Conservation (phyloP, 2,329 filamentous ascomycete species). For the Colletotrichum limetticola region DNA sequence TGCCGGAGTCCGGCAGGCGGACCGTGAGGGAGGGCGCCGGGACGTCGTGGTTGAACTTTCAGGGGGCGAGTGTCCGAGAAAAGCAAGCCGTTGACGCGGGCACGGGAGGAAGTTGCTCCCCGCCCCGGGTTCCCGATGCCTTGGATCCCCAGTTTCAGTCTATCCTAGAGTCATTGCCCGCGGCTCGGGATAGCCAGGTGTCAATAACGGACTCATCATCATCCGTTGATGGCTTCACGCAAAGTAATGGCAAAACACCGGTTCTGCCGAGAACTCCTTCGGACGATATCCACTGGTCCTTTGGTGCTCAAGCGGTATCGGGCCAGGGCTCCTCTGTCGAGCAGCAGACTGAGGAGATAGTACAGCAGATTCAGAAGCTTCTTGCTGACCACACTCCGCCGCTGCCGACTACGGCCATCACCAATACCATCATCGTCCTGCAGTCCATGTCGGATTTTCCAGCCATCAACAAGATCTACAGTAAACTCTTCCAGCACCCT, state of each 20-base stretch:
- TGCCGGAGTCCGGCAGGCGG: conserved; percentile 64
- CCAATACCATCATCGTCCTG: conserved; percentile 74
- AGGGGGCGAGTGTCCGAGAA: conserved; percentile 62
- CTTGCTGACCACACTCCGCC: conserved; percentile 47
- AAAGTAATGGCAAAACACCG: neutral
- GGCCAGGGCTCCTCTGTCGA: conserved; percentile 47
- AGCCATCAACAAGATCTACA: conserved; percentile 80
- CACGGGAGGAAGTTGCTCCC: conserved; percentile 16
- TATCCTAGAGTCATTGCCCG: conserved; percentile 49
- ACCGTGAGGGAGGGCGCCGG: conserved; percentile 78
- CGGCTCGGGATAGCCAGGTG: neutral
- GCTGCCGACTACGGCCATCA: conserved; percentile 56
- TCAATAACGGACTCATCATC: neutral
- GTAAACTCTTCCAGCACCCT: conserved; percentile 76
- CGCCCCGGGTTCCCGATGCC: conserved; percentile 68
- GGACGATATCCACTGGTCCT: conserved; percentile 49
- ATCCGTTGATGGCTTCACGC: neutral
- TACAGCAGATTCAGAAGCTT: conserved; percentile 54
- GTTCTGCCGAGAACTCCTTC: conserved; percentile 4
- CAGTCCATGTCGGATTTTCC: conserved; percentile 84
- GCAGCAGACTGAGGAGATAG: conserved; percentile 59
- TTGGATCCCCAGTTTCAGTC: conserved; percentile 71
- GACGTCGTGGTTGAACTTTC: conserved; percentile 76
- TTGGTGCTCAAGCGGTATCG: conserved; percentile 42
- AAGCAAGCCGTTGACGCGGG: conserved; percentile 44